phyloP scores from a whole-genome alignment of 1,139 yeast species.

The Blastobotrys serpentis region DNA sequence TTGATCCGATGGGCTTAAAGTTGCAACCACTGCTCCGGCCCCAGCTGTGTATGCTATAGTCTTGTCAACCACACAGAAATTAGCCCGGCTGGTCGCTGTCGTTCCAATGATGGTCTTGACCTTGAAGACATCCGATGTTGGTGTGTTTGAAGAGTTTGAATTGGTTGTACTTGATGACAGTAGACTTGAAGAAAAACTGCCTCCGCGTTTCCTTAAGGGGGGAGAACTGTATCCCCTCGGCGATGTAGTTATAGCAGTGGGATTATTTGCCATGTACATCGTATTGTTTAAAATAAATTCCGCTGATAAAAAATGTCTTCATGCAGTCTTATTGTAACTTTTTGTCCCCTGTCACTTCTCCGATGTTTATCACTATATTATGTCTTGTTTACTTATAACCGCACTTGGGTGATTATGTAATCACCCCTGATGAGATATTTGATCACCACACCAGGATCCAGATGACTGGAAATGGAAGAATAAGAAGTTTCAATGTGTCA shows the following conservation, averaged over 20 bases:
- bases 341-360: neutral
- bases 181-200: slow-evolving; percentile 1
- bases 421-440: too few relatives aligned
- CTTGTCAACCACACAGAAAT: slow-evolving; percentile 45
- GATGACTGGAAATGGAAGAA: too few relatives aligned
- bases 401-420: neutral
- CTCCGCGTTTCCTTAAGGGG: neutral
- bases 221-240: slow-evolving; percentile 1
- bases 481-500: too few relatives aligned
- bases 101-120: slow-evolving; percentile 42
- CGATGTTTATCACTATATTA: neutral
- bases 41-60: slow-evolving; percentile 61
- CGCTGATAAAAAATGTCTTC: too few relatives aligned
- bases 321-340: too few relatives aligned
- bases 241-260: neutral
- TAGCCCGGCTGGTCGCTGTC: slow-evolving; percentile 41
- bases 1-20: slow-evolving; percentile 17
- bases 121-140: slow-evolving; percentile 8
- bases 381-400: slow-evolving; percentile 1
- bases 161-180: too few relatives aligned
- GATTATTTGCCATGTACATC: neutral
- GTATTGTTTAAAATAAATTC: neutral
- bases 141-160: too few relatives aligned
- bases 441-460: too few relatives aligned
- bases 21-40: slow-evolving; percentile 62